These are phyloP conservation scores for Fusarium fracticaudum DNA, from an alignment of 2,329 filamentous ascomycete genomes.

Conservation along the genomic window DNA sequence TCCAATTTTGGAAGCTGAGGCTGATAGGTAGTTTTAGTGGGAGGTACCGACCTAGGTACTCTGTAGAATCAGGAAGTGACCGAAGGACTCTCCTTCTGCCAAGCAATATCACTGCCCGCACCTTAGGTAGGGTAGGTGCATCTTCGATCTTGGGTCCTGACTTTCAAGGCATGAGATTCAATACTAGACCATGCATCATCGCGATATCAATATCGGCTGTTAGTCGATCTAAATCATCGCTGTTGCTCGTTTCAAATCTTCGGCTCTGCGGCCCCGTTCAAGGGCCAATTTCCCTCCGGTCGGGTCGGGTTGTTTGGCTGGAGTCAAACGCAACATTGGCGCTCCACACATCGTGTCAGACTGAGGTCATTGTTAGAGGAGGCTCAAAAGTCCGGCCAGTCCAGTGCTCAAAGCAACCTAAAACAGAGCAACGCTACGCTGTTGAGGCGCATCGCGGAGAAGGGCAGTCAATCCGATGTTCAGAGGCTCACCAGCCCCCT, in stretches of 20 bases:
- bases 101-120: neutral
- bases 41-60: neutral
- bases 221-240: conserved; percentile 35
- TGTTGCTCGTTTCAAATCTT: conserved; percentile 26
- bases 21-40: conserved; percentile 10
- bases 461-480: conserved; percentile 9
- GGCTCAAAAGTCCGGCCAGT: conserved; percentile 33
- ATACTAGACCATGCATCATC: neutral
- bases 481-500: conserved; percentile 21
- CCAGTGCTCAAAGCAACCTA: neutral
- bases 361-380: conserved; percentile 39
- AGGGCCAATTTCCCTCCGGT: conserved; percentile 31
- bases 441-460: conserved; percentile 17
- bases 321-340: conserved; percentile 24
- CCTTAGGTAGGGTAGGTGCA: neutral
- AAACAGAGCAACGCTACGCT: neutral
- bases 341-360: conserved; percentile 41
- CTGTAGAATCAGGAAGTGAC: conserved; percentile 1
- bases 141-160: neutral
- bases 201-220: conserved; percentile 21
- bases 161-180: neutral
- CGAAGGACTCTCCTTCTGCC: conserved; percentile 5
- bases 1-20: conserved; percentile 7
- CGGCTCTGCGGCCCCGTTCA: conserved; percentile 19
- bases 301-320: conserved; percentile 23